Base-by-base conservation (phyloP, 2,329 filamentous ascomycete species). In the Monosporascus sp. region DNA sequence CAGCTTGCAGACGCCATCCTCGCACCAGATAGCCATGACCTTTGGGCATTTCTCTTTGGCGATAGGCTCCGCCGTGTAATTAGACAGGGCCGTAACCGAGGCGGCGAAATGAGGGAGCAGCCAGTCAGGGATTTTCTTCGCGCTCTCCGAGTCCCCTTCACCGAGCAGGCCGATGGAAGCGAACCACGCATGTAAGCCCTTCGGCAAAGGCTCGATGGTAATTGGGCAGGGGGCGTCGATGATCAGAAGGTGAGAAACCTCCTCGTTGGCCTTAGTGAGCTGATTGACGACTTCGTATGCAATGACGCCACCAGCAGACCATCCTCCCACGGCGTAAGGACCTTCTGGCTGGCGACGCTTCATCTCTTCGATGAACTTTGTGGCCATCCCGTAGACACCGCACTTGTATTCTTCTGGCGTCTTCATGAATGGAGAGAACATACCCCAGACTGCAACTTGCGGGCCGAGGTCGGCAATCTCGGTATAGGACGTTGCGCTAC, bases 261-360 rank as follows among this genome's bases (percentile, higher is more conserved):
- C 65, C 45, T 87, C 81, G 17, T 81, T 80, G 3, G 75, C 76
- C 56, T 78, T 76, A 54, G 76, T 77, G 17, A 89, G 75, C 57
- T 86, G 81, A 51, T 79, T 79, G 17, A 83, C 79, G 9, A 84
- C 83, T 60, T 88, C 84, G 62, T 82, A 90, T 43, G 87, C 86
- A 55, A 86, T 84, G 48, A 90, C 85, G 37, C 88, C 87, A 26
- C 88, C 88, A 1, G 86, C 87, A n/a, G 83, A 88, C 88, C 87
- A 91, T 24, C 88, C 88, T 17, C 83, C 81, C 1, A 91, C 70
- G 49, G 79, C 78, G 69, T 89, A 90, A 0, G 86, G 84, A 0
- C 88, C 88, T 22, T 74, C 64, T 3, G 86, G 83, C 69, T 91
- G 87, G 49, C 86, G 85, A 5, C 83, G 81, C 69, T 84, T 85